Conservation (phyloP, 225 moss, liverwort and hornwort genomes). For the Rhytidiadelphus loreus region DNA sequence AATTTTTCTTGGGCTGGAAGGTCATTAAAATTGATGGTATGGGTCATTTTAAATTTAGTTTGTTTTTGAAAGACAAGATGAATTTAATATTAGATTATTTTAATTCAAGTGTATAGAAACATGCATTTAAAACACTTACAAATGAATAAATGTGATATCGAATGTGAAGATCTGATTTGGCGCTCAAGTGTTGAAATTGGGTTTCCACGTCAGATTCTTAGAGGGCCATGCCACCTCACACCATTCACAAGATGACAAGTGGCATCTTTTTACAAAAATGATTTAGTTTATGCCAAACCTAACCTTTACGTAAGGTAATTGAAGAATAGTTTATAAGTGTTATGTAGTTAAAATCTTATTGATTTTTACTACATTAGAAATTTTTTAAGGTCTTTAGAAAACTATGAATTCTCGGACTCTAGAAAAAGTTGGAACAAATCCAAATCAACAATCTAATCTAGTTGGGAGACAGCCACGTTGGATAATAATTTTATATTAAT, state of each 20-base stretch:
- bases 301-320: background rate
- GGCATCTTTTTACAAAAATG: background rate
- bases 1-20: fast-evolving
- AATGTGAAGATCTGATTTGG: background rate
- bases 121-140: background rate
- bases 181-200: background rate
- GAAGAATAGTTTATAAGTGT: too few relatives aligned
- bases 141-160: fast-evolving
- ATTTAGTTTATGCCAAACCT: background rate
- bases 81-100: background rate
- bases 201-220: fast-evolving
- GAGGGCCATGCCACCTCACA: fast-evolving
- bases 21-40: background rate
- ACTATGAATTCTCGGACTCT: too few relatives aligned
- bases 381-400: too few relatives aligned
- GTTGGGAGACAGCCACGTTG: too few relatives aligned
- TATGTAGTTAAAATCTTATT: background rate
- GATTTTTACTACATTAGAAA: background rate
- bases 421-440: too few relatives aligned
- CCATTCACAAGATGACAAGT: background rate
- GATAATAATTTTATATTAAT: too few relatives aligned
- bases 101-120: background rate
- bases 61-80: background rate
- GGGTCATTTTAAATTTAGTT: background rate
- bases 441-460: too few relatives aligned